Evolutionary conservation across 2,329 filamentous ascomycete genomes (phyloP).

Genomic region (Hypoxylon sp.): DNA sequence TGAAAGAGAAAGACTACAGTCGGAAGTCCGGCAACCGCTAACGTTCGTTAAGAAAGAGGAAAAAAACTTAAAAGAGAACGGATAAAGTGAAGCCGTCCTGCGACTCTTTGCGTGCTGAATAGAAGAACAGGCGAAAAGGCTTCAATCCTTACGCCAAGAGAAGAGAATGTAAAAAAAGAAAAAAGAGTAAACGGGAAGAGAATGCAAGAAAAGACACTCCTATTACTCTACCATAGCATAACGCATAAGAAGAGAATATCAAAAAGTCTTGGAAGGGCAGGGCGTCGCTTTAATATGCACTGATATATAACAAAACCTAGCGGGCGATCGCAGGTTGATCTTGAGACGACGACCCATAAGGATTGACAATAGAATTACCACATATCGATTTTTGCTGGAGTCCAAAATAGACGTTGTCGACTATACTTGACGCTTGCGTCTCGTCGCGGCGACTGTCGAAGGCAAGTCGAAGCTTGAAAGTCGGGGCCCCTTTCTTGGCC

Average conservation of each 20-base stretch:
- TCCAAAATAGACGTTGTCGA: constrained; percentile 29
- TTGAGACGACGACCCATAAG: constrained; percentile 35
- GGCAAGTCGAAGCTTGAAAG: constrained; percentile 32
- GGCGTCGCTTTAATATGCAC: constrained; percentile 45
- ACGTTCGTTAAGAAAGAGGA: constrained; percentile 19
- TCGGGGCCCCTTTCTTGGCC: constrained; percentile 25
- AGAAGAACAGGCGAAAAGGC: constrained; percentile 39
- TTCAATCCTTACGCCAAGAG: constrained; percentile 36
- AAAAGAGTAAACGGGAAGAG: constrained; percentile 20
- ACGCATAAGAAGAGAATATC: constrained; percentile 30
- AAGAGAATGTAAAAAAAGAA: constrained; percentile 35
- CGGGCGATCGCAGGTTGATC: constrained; percentile 33
- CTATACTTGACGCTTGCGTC: constrained; percentile 23
- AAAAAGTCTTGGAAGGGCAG: constrained; percentile 34
- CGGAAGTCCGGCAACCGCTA: constrained; percentile 38
- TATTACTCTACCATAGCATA: constrained; percentile 27
- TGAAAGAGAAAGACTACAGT: constrained; percentile 24
- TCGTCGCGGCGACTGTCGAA: neutral
- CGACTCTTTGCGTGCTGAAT: constrained; percentile 44
- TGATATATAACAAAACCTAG: constrained; percentile 35
- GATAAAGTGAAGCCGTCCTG: constrained; percentile 48
- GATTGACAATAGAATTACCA: constrained; percentile 14
- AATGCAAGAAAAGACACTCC: constrained; percentile 39
- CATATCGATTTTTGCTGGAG: constrained; percentile 9
- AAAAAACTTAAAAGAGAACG: constrained; percentile 34